These are phyloP conservation scores for Takakia lepidozioides DNA, from an alignment of 225 moss, liverwort and hornwort species.

Conservation along the genomic window DNA sequence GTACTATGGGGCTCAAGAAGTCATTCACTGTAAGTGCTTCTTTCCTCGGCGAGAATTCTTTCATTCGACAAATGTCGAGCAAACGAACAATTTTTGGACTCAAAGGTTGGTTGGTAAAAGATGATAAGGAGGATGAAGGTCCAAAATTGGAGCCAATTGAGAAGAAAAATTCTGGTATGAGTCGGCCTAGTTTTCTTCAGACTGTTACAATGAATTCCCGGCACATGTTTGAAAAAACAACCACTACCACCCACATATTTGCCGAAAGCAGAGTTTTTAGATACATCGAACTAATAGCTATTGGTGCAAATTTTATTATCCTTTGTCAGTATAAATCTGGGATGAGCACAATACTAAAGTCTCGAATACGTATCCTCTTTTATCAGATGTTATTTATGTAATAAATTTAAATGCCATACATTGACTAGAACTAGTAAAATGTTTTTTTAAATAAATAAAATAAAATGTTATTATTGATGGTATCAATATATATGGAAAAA, in stretches of 20 bases:
- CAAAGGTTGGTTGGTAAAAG: too few species aligned
- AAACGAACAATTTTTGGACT: too few species aligned
- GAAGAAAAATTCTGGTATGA: constrained; percentile 18
- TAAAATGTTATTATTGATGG: too few species aligned
- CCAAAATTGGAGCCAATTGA: constrained; percentile 2
- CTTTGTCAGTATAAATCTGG: constrained; percentile 43
- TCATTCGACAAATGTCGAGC: constrained; percentile 22
- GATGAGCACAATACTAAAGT: constrained; percentile 20
- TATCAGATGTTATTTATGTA: too few species aligned
- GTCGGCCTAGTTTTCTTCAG: too few species aligned
- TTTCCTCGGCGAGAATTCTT: constrained; percentile 10
- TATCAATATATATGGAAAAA: too few species aligned
- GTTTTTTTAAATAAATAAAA: too few species aligned
- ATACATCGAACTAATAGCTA: constrained; percentile 36
- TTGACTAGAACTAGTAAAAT: too few species aligned
- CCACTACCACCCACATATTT: constrained; percentile 27
- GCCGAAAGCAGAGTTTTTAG: constrained; percentile 52
- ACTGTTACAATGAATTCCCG: constrained; percentile 32
- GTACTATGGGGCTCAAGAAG: constrained; percentile 22
- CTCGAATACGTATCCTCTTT: constrained; percentile 61
- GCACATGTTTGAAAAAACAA: constrained; percentile 15
- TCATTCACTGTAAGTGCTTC: too few species aligned
- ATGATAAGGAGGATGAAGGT: constrained; percentile 5
- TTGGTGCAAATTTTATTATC: constrained; percentile 60
- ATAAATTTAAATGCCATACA: too few species aligned